Percentiles rank a stretch among this genome's conserved stretches.
phyloP scores from a whole-genome alignment of 2,329 filamentous ascomycete species.

The Phialocephala sp. region DNA sequence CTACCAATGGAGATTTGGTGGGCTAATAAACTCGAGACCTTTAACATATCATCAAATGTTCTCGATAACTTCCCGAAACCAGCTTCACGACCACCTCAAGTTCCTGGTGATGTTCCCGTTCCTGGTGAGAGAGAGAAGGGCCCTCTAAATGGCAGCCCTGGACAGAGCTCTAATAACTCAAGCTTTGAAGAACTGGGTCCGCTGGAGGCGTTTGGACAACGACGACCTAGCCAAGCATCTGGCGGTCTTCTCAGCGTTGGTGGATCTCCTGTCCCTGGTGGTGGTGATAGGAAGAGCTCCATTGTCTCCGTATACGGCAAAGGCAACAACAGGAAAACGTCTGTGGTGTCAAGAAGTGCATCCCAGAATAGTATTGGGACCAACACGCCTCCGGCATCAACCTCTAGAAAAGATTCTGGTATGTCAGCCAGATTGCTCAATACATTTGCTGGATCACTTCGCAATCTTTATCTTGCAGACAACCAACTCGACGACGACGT shows the following conservation, averaged over 20 bases:
- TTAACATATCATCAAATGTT: slow-evolving; percentile 96
- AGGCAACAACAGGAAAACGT: slow-evolving; percentile 84
- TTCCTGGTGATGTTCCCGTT: slow-evolving; percentile 55
- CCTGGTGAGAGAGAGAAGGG: slow-evolving; percentile 18
- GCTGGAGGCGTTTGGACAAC: slow-evolving; percentile 64
- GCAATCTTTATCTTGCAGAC: slow-evolving; percentile 87
- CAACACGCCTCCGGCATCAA: slow-evolving; percentile 57
- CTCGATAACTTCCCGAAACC: slow-evolving; percentile 90
- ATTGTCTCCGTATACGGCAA: slow-evolving; percentile 81
- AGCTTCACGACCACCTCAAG: slow-evolving; percentile 69
- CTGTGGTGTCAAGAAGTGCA: slow-evolving; percentile 72
- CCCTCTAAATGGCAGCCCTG: slow-evolving; percentile 26
- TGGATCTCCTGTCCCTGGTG: slow-evolving; percentile 68
- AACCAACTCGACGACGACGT: slow-evolving; percentile 94
- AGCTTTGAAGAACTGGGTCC: slow-evolving; percentile 80
- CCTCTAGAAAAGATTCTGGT: slow-evolving; percentile 83
- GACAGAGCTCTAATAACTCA: slow-evolving; percentile 60
- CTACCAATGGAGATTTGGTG: slow-evolving; percentile 96
- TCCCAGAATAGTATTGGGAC: slow-evolving; percentile 51
- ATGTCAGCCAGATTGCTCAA: slow-evolving; percentile 78
- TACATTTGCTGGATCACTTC: slow-evolving; percentile 87
- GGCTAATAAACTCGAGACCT: slow-evolving; percentile 84
- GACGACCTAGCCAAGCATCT: slow-evolving; percentile 86
- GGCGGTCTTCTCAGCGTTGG: slow-evolving; percentile 77
- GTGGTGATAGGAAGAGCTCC: slow-evolving; percentile 76